Conservation (phyloP, 2,329 filamentous ascomycete species). For the Dactylonectria estremocensis region DNA sequence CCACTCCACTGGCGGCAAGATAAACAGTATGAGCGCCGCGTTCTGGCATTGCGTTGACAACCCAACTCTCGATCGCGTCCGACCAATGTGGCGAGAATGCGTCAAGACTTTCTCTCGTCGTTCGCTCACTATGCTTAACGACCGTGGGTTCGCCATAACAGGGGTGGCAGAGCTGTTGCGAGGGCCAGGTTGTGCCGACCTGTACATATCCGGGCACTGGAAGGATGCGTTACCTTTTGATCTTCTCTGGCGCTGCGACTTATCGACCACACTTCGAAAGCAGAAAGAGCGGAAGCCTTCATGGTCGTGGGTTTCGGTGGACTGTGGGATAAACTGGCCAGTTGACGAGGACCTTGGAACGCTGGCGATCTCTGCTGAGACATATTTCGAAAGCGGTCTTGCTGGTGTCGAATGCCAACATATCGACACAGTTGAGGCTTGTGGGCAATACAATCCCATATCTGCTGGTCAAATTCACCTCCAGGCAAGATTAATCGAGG, state of each 20-base stretch:
- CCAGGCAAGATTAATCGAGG: background rate
- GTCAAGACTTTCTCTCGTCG: constrained; percentile 5
- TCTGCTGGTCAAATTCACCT: background rate
- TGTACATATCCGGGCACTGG: constrained; percentile 1
- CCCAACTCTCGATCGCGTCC: background rate
- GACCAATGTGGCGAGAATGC: constrained; percentile 2
- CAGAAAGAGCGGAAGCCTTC: background rate
- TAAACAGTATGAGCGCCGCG: background rate
- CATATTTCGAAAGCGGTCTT: background rate
- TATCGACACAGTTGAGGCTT: background rate
- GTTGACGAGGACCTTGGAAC: background rate
- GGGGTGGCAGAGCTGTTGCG: background rate
- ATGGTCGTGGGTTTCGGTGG: background rate
- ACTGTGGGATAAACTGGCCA: constrained; percentile 5
- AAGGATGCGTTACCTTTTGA: background rate
- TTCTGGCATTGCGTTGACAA: constrained; percentile 1
- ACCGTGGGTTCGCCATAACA: background rate
- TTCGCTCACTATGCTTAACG: background rate
- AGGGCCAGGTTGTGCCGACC: background rate
- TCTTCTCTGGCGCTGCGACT: background rate
- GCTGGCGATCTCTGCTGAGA: background rate
- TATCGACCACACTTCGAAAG: background rate
- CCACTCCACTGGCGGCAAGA: background rate
- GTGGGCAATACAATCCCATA: background rate
- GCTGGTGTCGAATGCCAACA: background rate